phyloP scores from a whole-genome alignment of 1,139 yeast species.

The Suhomyces choctaworum region DNA sequence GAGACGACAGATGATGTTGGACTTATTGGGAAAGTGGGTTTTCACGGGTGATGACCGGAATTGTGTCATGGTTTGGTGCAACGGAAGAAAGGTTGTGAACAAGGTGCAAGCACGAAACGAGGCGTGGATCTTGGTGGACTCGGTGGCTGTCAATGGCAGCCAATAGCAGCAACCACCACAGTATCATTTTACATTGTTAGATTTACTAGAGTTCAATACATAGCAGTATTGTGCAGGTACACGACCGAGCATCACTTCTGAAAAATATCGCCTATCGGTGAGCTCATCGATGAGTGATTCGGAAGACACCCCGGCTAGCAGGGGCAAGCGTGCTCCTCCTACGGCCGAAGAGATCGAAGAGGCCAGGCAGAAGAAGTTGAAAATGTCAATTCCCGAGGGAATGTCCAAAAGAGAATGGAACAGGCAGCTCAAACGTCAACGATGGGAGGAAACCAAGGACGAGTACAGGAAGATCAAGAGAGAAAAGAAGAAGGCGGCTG shows the following conservation, averaged over 20 bases:
- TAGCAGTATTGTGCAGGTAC: constrained; percentile 3
- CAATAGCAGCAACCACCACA: too few relatives aligned
- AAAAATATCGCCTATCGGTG: constrained; percentile 1
- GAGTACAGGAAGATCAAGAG: constrained; percentile 52
- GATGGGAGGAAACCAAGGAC: constrained; percentile 66
- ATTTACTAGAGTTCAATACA: neutral
- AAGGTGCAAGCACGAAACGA: constrained; percentile 26
- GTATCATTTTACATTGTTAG: neutral
- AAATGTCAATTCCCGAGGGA: constrained; percentile 64
- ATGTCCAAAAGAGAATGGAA: constrained; percentile 87
- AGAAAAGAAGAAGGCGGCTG: constrained; percentile 52
- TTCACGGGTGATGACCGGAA: constrained; percentile 94
- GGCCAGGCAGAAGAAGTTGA: constrained; percentile 16
- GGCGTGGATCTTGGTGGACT: constrained; percentile 14
- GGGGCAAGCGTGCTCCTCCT: constrained; percentile 13
- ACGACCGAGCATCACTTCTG: constrained; percentile 5
- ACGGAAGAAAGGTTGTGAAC: constrained; percentile 61
- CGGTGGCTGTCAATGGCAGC: too few relatives aligned
- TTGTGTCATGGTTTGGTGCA: constrained; percentile 76
- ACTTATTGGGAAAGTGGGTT: constrained; percentile 85
- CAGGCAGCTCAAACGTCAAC: constrained; percentile 56
- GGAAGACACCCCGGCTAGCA: constrained; percentile 1
- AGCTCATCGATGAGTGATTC: constrained; percentile 1
- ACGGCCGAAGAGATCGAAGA: constrained; percentile 20
- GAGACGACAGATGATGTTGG: constrained; percentile 35